These are phyloP conservation scores for Pelargonium fulgidum DNA, from an alignment of 441 rosid species.

Conservation along the genomic window DNA sequence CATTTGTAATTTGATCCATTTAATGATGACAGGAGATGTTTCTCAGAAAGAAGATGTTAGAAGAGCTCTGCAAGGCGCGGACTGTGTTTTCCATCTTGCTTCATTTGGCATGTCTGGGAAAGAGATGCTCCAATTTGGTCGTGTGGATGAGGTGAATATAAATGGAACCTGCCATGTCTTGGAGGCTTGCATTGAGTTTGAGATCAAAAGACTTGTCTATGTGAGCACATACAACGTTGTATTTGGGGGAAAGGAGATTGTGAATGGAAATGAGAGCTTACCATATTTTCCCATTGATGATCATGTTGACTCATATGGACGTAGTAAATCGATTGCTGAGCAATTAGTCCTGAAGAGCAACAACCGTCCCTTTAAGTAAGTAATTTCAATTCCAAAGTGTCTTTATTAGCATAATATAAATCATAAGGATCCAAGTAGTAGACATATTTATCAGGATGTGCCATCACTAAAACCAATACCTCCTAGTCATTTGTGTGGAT, in stretches of 20 bases:
- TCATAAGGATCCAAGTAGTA: neutral
- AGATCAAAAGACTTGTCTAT: conserved; percentile 64
- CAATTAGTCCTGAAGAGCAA: conserved; percentile 77
- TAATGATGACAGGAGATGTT: conserved; percentile 49
- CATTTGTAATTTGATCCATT: neutral
- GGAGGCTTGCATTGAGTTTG: conserved; percentile 57
- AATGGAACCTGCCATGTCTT: conserved; percentile 73
- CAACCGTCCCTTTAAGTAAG: conserved; percentile 69
- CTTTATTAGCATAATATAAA: neutral
- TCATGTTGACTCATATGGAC: conserved; percentile 70
- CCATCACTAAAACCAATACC: neutral
- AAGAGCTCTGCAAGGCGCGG: conserved; percentile 52
- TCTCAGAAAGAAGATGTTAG: conserved; percentile 50
- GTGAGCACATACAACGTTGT: conserved; percentile 90
- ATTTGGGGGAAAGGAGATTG: conserved; percentile 82
- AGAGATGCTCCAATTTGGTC: conserved; percentile 80
- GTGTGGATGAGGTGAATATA: conserved; percentile 71
- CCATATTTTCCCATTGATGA: conserved; percentile 75
- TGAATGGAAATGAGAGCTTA: conserved; percentile 65
- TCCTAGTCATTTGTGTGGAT: neutral
- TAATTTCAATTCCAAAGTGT: neutral
- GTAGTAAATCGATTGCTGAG: conserved; percentile 77
- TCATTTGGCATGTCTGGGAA: conserved; percentile 92
- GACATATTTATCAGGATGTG: too few species aligned
- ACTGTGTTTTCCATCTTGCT: conserved; percentile 88